Percentiles rank a stretch among this genome's conserved stretches.
phyloP scores from a whole-genome alignment of 345 rosid species.

The Lepidium africanum region DNA sequence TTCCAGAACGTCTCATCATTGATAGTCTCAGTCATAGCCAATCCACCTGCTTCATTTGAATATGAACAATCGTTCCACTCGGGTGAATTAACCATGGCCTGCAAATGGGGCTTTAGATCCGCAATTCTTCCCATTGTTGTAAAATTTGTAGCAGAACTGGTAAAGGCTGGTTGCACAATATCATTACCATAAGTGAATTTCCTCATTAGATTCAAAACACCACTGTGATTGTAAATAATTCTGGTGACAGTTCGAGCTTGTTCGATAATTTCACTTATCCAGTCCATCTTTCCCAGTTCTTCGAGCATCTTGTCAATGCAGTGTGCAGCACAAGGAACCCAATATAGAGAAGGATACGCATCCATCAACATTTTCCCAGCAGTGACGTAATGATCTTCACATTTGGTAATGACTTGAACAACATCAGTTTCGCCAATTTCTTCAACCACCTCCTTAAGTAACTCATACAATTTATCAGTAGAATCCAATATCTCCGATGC shows the following conservation, averaged over 20 bases:
- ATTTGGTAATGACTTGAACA: conserved; percentile 77
- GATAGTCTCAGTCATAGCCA: conserved; percentile 53
- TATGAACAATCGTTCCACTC: conserved; percentile 73
- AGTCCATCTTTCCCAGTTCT: conserved; percentile 42
- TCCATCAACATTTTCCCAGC: conserved; percentile 63
- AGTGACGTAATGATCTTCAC: conserved; percentile 44
- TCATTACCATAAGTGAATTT: conserved; percentile 67
- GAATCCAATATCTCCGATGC: conserved; percentile 46
- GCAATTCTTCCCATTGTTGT: conserved; percentile 51
- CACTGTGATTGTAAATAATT: conserved; percentile 65
- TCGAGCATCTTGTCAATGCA: conserved; percentile 73
- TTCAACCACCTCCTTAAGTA: conserved; percentile 64
- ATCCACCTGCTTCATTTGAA: conserved; percentile 69
- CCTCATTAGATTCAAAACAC: conserved; percentile 66
- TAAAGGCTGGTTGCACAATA: conserved; percentile 52
- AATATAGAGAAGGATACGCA: conserved; percentile 61
- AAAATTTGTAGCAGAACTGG: conserved; percentile 65
- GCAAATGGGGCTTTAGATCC: conserved; percentile 52
- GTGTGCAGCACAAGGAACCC: conserved; percentile 82
- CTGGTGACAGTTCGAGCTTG: conserved; percentile 78
- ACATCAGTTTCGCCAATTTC: conserved; percentile 68
- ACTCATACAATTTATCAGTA: conserved; percentile 44
- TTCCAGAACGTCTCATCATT: conserved; percentile 78
- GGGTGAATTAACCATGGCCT: conserved; percentile 75
- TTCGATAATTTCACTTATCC: conserved; percentile 57